These are phyloP conservation scores for Termitomyces sp. DNA, from an alignment of 768 basidiomycete species.

Conservation along the genomic window DNA sequence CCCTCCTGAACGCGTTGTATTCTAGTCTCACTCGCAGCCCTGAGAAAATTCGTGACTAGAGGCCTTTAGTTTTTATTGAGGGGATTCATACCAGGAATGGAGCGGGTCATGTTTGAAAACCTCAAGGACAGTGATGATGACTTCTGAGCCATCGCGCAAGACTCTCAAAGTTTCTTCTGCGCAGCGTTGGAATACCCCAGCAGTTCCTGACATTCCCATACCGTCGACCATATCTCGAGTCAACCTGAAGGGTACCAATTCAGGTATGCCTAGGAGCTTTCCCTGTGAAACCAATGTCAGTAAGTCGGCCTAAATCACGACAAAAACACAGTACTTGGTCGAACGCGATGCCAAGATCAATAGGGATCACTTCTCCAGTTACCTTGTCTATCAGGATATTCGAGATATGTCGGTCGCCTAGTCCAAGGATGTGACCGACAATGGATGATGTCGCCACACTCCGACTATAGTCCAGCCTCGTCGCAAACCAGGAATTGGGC, in stretches of 20 bases:
- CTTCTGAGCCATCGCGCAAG: conserved; percentile 75
- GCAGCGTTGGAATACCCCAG: conserved; percentile 93
- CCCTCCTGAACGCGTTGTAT: conserved; percentile 58
- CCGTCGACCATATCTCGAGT: conserved; percentile 94
- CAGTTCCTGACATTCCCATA: conserved; percentile 83
- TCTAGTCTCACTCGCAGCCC: conserved; percentile 79
- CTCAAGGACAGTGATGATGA: conserved; percentile 92
- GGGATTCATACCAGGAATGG: conserved; percentile 67
- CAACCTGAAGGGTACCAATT: conserved; percentile 92
- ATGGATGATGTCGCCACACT: conserved; percentile 94
- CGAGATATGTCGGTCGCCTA: conserved; percentile 89
- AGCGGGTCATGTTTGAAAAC: conserved; percentile 97
- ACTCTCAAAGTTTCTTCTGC: conserved; percentile 94
- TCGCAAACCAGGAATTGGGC: conserved; percentile 89
- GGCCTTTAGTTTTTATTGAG: not conserved
- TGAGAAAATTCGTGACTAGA: conserved; percentile 21
- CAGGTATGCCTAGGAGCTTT: conserved; percentile 71
- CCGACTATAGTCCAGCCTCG: conserved; percentile 85
- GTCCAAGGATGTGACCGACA: conserved; percentile 86
- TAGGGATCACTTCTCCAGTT: conserved; percentile 89
- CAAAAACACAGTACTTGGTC: conserved; percentile 63
- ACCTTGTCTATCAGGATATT: conserved; percentile 87
- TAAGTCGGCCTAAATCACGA: not conserved
- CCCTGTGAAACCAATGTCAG: conserved; percentile 53
- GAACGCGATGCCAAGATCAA: conserved; percentile 95